Conservation (phyloP, 441 rosid genomes). For the Hura crepitans region DNA sequence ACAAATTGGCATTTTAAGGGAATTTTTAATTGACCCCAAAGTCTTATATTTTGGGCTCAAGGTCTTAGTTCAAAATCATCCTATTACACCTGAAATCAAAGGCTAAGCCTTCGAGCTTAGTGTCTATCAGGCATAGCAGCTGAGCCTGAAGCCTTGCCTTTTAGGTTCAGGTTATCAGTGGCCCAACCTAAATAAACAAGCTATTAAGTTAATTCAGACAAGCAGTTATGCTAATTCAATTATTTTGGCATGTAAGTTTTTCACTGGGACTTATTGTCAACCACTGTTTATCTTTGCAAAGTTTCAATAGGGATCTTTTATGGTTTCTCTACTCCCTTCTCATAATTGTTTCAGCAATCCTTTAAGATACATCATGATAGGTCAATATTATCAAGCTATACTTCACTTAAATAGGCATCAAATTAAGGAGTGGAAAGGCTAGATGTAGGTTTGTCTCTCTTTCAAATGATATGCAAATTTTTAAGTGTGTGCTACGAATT, state of each 20-base stretch:
- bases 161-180: no score
- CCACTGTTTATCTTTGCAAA: slow-evolving; percentile 46
- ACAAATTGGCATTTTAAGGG: no score
- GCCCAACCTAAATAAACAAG: no score
- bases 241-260: not conserved
- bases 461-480: slow-evolving; percentile 8
- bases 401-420: slow-evolving; percentile 92
- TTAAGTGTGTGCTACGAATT: not conserved
- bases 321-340: slow-evolving; percentile 89
- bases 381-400: slow-evolving; percentile 82
- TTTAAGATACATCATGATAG: slow-evolving; percentile 77
- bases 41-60: no score
- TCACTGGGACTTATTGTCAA: slow-evolving; percentile 19
- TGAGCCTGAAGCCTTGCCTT: no score
- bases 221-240: no score
- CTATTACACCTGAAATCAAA: no score
- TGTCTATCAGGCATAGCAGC: no score
- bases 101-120: no score
- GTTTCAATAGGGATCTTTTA: slow-evolving; percentile 88
- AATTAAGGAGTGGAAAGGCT: slow-evolving; percentile 99
- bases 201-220: no score
- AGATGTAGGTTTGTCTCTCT: slow-evolving; percentile 90
- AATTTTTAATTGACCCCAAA: no score
- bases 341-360: slow-evolving; percentile 81
- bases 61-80: no score